Conservation (phyloP, 768 basidiomycete species). For the Termitomyces sp. region DNA sequence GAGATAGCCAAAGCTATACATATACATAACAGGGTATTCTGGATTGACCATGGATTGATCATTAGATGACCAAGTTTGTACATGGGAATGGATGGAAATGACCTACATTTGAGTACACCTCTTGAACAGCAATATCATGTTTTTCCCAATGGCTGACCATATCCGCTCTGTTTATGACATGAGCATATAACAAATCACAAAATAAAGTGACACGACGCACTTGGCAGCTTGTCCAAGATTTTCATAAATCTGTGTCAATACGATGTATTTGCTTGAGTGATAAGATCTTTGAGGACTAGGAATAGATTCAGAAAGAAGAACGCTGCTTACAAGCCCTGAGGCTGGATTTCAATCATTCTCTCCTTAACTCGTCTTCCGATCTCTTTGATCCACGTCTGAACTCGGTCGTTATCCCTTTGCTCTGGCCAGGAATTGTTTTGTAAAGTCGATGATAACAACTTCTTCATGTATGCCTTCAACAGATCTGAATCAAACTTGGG, state of each 20-base stretch:
- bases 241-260: conserved; percentile 81
- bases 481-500: conserved; percentile 71
- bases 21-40: conserved; percentile 64
- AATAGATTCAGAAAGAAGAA: conserved; percentile 5
- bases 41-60: conserved; percentile 15
- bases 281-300: conserved; percentile 9
- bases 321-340: conserved; percentile 69
- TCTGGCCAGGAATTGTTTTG: conserved; percentile 65
- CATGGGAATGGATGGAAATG: conserved; percentile 7
- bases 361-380: conserved; percentile 83
- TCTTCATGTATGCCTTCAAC: conserved; percentile 78
- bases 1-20: conserved; percentile 48
- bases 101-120: conserved; percentile 76
- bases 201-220: conserved; percentile 37
- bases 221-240: conserved; percentile 83
- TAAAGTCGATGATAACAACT: conserved; percentile 68
- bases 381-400: conserved; percentile 77
- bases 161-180: conserved; percentile 52
- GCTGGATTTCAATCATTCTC: conserved; percentile 81
- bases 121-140: conserved; percentile 71
- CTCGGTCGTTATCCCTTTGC: conserved; percentile 62
- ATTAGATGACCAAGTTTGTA: conserved; percentile 9
- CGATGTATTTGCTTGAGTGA: conserved; percentile 72
- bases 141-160: conserved; percentile 90
- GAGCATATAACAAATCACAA: conserved; percentile 4